A percentile compares a stretch with the other conserved stretches of the same genome.
phyloP scores from a whole-genome alignment of 345 rosid genomes.

The Odontarrhena argentea region DNA sequence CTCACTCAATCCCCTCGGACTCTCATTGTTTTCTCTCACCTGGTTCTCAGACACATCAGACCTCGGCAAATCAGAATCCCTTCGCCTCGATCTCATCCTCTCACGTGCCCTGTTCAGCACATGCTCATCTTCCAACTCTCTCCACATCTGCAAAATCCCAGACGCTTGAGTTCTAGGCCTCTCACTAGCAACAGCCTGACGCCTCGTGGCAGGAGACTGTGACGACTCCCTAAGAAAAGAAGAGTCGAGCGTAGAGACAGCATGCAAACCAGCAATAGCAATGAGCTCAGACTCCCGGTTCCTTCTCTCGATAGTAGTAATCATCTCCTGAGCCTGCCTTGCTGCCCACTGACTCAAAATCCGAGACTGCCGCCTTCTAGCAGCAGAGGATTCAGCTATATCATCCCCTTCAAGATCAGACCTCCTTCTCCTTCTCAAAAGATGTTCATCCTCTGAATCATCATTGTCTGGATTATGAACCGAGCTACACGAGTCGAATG shows the following conservation, averaged over 20 bases:
- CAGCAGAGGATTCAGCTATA: slow-evolving; percentile 79
- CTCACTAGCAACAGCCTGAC: slow-evolving; percentile 67
- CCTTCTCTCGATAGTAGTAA: slow-evolving; percentile 93
- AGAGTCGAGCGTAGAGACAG: slow-evolving; percentile 94
- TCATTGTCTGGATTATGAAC: slow-evolving; percentile 65
- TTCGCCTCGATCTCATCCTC: slow-evolving; percentile 73
- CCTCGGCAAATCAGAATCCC: slow-evolving; percentile 55
- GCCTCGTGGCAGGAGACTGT: slow-evolving; percentile 67
- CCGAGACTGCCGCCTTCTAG: slow-evolving; percentile 74
- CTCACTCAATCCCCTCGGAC: slow-evolving; percentile 68
- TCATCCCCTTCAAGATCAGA: slow-evolving; percentile 88
- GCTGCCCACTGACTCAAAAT: slow-evolving; percentile 96
- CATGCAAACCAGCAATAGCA: slow-evolving; percentile 94
- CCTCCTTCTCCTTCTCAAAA: slow-evolving; percentile 80
- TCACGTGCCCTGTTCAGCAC: slow-evolving; percentile 78
- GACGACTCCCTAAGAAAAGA: slow-evolving; percentile 86
- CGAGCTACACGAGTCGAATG: slow-evolving; percentile 86
- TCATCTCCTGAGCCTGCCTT: slow-evolving; percentile 98
- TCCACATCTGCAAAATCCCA: slow-evolving; percentile 92
- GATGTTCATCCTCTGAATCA: slow-evolving; percentile 67
- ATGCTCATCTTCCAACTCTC: slow-evolving; percentile 99
- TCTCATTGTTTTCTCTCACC: slow-evolving; percentile 70
- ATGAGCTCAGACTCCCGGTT: slow-evolving; percentile 94
- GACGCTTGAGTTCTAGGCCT: slow-evolving; percentile 91
- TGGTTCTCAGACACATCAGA: slow-evolving; percentile 56